Percentiles rank a stretch among this genome's conserved stretches.
phyloP scores from a whole-genome alignment of 306 rosid species.

The Cajanus cajan region DNA sequence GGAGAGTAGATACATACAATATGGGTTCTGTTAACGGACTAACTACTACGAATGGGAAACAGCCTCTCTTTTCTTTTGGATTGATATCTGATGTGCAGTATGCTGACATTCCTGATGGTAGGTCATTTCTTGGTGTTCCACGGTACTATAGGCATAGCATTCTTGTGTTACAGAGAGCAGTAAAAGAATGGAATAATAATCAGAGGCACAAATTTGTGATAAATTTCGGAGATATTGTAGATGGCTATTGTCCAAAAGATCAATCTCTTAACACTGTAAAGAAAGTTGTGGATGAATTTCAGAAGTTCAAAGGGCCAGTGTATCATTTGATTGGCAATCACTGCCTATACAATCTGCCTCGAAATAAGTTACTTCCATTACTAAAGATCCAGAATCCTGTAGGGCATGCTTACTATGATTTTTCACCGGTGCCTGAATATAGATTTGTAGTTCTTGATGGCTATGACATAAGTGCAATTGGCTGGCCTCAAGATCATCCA shows the following conservation, averaged over 20 bases:
- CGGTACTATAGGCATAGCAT: conserved; percentile 84
- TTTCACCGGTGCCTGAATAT: conserved; percentile 66
- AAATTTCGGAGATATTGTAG: conserved; percentile 87
- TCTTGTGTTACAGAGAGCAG: conserved; percentile 71
- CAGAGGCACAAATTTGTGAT: conserved; percentile 62
- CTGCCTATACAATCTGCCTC: conserved; percentile 95
- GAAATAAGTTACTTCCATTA: conserved; percentile 63
- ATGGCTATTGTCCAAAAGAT: conserved; percentile 81
- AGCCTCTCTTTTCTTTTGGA: conserved; percentile 79
- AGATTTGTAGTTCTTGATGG: conserved; percentile 87
- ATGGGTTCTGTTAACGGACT: conserved; percentile 58
- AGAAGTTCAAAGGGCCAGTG: conserved; percentile 58
- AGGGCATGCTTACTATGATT: conserved; percentile 70
- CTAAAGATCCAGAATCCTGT: conserved; percentile 52
- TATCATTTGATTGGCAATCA: conserved; percentile 93
- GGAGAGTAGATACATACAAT: conserved; percentile 28
- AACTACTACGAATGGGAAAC: conserved; percentile 35
- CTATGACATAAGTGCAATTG: conserved; percentile 83
- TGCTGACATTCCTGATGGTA: conserved; percentile 87
- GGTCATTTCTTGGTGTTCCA: conserved; percentile 82
- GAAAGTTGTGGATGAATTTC: conserved; percentile 58
- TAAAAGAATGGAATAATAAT: conserved; percentile 65
- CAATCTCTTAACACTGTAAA: conserved; percentile 60
- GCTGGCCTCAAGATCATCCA: conserved; percentile 86
- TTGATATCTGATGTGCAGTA: conserved; percentile 88